phyloP scores from a whole-genome alignment of 2,329 filamentous ascomycete species.

The Xylariaceae sp. region DNA sequence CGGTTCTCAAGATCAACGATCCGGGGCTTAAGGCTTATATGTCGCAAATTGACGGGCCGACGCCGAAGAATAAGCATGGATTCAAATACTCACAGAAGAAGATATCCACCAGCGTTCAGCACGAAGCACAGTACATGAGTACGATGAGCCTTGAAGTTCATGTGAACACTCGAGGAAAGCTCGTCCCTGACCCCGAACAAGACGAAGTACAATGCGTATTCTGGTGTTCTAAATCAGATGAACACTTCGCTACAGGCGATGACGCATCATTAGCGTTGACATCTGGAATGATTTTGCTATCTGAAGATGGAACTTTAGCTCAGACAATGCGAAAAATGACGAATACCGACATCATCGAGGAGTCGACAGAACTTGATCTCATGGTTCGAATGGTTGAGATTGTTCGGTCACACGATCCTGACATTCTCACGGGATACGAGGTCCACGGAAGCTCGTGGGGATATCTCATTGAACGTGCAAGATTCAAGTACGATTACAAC shows the following conservation, averaged over 20 bases:
- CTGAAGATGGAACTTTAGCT: conserved; percentile 54
- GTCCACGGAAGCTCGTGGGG: conserved; percentile 94
- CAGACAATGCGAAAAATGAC: conserved; percentile 59
- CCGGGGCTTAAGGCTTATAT: conserved; percentile 38
- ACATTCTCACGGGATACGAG: conserved; percentile 91
- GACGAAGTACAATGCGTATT: conserved; percentile 87
- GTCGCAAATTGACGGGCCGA: conserved; percentile 86
- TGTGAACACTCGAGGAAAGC: conserved; percentile 75
- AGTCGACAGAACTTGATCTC: conserved; percentile 77
- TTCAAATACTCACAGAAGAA: conserved; percentile 82
- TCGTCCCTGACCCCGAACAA: conserved; percentile 84
- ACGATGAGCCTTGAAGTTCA: conserved; percentile 93
- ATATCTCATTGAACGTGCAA: conserved; percentile 86
- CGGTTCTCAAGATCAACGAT: conserved; percentile 15
- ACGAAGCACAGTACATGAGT: conserved; percentile 92
- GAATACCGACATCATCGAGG: conserved; percentile 63
- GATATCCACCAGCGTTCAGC: conserved; percentile 70
- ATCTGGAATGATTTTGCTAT: conserved; percentile 70
- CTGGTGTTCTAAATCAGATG: conserved; percentile 81
- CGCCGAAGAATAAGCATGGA: conserved; percentile 74
- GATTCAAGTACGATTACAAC: conserved; percentile 82
- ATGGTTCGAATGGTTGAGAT: conserved; percentile 83
- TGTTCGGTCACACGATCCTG: conserved; percentile 79
- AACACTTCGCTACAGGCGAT: conserved; percentile 49
- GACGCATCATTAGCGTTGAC: conserved; percentile 45